Conservation (phyloP, 164 flowering plant species). For the Dillenia turbinata region DNA sequence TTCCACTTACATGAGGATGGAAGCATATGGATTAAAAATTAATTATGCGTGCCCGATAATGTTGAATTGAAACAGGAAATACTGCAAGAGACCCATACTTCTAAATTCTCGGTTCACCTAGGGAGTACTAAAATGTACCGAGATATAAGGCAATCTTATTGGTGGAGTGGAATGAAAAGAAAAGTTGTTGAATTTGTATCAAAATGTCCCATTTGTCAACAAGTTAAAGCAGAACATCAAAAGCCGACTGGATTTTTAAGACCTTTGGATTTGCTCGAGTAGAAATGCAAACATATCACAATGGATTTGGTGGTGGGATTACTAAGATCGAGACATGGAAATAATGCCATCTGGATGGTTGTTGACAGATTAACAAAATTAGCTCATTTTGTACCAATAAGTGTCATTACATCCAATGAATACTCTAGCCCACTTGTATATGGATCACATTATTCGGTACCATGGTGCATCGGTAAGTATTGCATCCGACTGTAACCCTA, state of each 20-base stretch:
- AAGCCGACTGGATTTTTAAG: background rate
- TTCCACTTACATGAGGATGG: background rate
- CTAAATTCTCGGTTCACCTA: constrained; percentile 1
- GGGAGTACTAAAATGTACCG: constrained; percentile 4
- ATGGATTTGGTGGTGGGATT: too few species aligned
- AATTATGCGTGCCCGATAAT: background rate
- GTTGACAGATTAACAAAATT: too few species aligned
- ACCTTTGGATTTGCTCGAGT: background rate
- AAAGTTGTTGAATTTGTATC: background rate
- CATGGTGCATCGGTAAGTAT: too few species aligned
- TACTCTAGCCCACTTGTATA: too few species aligned
- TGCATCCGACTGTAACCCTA: too few species aligned
- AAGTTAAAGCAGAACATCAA: constrained; percentile 7
- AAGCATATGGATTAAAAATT: too few species aligned
- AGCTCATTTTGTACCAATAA: too few species aligned
- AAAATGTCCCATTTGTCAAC: background rate
- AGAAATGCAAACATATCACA: too few species aligned
- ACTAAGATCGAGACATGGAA: too few species aligned
- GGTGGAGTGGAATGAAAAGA: constrained; percentile 6
- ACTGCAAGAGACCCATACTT: constrained; percentile 5
- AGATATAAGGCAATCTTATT: constrained; percentile 1
- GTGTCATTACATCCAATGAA: too few species aligned
- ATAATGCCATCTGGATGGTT: too few species aligned
- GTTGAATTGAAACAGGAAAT: background rate
- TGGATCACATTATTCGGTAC: too few species aligned